Conservation (phyloP, 768 basidiomycete species). For the Dacryopinax spathularia region DNA sequence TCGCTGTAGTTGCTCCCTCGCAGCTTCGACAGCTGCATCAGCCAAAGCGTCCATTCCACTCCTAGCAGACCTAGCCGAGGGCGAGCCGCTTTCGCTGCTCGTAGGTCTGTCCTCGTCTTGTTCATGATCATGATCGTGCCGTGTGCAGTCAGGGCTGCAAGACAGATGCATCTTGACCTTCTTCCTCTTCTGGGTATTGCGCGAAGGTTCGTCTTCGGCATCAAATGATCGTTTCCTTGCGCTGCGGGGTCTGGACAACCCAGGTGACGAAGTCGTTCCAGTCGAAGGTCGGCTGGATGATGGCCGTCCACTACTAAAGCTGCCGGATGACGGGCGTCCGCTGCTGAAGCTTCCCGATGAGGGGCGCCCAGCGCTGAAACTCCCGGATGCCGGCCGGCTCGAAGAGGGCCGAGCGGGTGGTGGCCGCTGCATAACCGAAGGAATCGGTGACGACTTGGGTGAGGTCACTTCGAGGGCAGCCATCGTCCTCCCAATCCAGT, state of each 20-base stretch:
- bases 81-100: background rate
- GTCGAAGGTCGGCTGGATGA: background rate
- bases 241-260: background rate
- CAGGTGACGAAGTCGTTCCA: background rate
- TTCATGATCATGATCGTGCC: background rate
- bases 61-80: background rate
- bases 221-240: background rate
- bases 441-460: background rate
- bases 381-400: background rate
- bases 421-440: background rate
- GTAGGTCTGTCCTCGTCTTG: background rate
- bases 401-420: background rate
- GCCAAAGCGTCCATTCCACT: background rate
- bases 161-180: conserved; percentile 2
- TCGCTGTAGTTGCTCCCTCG: background rate
- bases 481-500: background rate
- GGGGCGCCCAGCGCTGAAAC: background rate
- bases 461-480: background rate
- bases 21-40: background rate
- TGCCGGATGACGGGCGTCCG: background rate
- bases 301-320: background rate
- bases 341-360: too few relatives aligned
- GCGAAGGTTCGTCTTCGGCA: background rate
- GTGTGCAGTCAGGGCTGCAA: background rate
- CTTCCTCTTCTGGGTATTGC: background rate